These are phyloP conservation scores for Linnemannia exigua DNA, from an alignment of 192 early-diverging fungal species.

Conservation along the genomic window DNA sequence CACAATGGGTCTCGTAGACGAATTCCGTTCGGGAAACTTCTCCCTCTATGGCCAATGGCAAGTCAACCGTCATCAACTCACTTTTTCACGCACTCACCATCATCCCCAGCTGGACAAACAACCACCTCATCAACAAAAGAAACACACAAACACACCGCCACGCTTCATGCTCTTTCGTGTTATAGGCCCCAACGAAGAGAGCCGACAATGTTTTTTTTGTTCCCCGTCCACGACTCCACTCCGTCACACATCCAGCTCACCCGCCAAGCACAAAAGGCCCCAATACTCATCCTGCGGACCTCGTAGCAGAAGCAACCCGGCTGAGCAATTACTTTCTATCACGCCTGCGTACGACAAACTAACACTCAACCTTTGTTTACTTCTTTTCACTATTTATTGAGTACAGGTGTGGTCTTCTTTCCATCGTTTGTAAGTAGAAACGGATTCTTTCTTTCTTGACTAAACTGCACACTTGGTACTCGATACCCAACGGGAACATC, in stretches of 20 bases:
- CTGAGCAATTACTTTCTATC: neutral
- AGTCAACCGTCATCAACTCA: slow-evolving; percentile 15
- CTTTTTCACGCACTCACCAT: neutral
- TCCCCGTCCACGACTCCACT: neutral
- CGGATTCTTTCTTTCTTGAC: neutral
- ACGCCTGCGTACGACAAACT: neutral
- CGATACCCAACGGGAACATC: neutral
- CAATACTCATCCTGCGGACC: neutral
- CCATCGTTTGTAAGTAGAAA: slow-evolving; percentile 60
- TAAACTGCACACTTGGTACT: neutral
- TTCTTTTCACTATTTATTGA: neutral
- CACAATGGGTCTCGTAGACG: slow-evolving; percentile 60
- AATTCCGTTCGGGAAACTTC: slow-evolving; percentile 64
- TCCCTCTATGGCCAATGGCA: slow-evolving; percentile 69
- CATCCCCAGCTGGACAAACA: neutral
- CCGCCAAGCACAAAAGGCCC: neutral
- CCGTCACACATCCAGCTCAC: neutral
- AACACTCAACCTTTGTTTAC: neutral
- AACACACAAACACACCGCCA: neutral
- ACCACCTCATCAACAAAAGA: neutral
- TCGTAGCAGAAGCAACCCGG: neutral
- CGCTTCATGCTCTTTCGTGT: too few relatives aligned
- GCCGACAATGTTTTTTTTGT: neutral
- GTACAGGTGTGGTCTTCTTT: slow-evolving; percentile 58
- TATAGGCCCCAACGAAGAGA: neutral